These are phyloP conservation scores for Inonotus obliquus DNA, from an alignment of 1,284 basidiomycete genomes.

Conservation along the genomic window DNA sequence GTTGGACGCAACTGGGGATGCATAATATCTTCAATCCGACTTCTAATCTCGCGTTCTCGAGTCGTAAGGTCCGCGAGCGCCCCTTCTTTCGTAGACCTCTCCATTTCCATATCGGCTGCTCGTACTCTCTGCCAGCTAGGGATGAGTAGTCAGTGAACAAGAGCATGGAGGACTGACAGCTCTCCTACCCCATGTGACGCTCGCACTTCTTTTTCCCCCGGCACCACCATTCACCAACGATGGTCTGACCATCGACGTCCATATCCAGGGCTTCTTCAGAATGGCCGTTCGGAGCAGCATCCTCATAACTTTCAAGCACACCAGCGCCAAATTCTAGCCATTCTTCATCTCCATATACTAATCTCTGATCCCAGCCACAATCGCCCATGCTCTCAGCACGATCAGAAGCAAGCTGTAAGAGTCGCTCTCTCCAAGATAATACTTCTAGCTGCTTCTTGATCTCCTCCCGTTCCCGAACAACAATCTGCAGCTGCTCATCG, in stretches of 20 bases:
- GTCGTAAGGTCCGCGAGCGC: constrained; percentile 58
- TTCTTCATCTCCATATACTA: constrained; percentile 76
- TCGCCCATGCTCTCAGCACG: constrained; percentile 53
- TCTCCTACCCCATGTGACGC: constrained; percentile 65
- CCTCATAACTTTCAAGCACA: constrained; percentile 65
- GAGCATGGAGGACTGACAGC: constrained; percentile 6
- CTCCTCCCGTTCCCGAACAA: constrained; percentile 55
- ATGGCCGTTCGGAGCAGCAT: constrained; percentile 27
- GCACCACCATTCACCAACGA: constrained; percentile 68
- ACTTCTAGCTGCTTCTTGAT: constrained; percentile 64
- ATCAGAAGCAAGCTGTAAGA: constrained; percentile 59
- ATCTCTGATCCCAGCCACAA: constrained; percentile 81
- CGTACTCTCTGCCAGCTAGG: constrained; percentile 78
- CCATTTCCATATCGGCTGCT: constrained; percentile 61
- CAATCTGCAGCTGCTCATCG: constrained; percentile 47
- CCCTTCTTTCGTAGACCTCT: constrained; percentile 64
- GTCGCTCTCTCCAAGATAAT: constrained; percentile 58
- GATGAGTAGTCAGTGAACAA: constrained; percentile 10
- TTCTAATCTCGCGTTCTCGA: constrained; percentile 68
- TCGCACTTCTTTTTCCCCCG: constrained; percentile 68
- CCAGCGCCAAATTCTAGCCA: constrained; percentile 59
- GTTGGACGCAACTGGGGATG: constrained; percentile 43
- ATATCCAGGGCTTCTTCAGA: constrained; percentile 34
- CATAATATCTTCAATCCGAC: constrained; percentile 62
- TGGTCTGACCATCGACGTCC: constrained; percentile 35